Conservation (phyloP, 768 basidiomycete genomes). For the Lepiota subincarnata region DNA sequence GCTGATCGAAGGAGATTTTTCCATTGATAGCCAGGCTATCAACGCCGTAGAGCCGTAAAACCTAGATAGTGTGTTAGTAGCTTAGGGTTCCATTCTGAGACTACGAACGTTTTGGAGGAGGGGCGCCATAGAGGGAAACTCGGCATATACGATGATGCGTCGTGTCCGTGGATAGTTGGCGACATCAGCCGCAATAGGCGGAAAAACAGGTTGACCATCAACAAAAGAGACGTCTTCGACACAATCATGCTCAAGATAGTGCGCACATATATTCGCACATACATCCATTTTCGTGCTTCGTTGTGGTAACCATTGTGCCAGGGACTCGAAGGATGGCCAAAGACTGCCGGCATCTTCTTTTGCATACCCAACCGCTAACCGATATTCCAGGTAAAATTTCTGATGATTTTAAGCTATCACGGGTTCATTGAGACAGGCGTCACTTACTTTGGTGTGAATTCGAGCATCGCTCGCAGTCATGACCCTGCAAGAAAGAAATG, state of each 20-base stretch:
- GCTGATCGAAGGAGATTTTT: no score
- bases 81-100: no score
- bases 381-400: slow-evolving; percentile 19
- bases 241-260: slow-evolving; percentile 6
- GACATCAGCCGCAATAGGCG: not conserved
- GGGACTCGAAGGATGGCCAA: slow-evolving; percentile 9
- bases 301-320: slow-evolving; percentile 13
- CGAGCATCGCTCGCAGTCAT: not conserved
- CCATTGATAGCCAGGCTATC: no score
- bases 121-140: slow-evolving; percentile 16
- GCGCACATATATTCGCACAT: not conserved
- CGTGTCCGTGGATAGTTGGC: not conserved
- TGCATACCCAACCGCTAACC: slow-evolving; percentile 7
- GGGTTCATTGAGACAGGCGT: not conserved
- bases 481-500: not conserved
- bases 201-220: not conserved
- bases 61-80: not conserved
- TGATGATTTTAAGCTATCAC: not conserved
- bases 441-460: not conserved
- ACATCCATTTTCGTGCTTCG: slow-evolving; percentile 19
- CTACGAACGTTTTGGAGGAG: slow-evolving; percentile 18
- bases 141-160: slow-evolving; percentile 14
- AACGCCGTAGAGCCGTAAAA: not conserved
- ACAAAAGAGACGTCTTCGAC: not conserved
- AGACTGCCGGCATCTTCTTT: not conserved